Base-by-base conservation (phyloP, 495 filamentous ascomycete genomes). In the Aspergillus diversus region DNA sequence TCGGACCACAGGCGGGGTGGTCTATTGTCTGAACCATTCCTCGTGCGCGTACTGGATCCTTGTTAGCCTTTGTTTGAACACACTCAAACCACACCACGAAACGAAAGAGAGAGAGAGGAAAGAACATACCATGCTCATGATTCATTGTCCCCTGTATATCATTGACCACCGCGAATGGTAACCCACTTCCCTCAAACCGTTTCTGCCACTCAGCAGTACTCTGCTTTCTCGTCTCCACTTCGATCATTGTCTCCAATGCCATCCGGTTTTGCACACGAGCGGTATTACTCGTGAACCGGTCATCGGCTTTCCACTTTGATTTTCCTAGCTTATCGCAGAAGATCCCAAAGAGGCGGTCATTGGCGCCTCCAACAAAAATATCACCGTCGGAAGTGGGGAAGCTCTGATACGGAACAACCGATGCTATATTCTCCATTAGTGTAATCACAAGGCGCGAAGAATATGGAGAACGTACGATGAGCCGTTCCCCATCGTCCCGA, bases 101-200 rank as follows among this genome's bases (percentile, higher is more conserved):
- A 60, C 12, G 9, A 55, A 43, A 66, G 34, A 60, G 46, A 33
- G 50, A 57, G 61, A 61, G 39, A 15, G 48, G 34, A 49, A 49
- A 27, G 15, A 42, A 68, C 77, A 69, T 72, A 88, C 86, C 84
- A 71, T 99, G 96, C 54, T 89, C 83, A 74, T 98, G 94, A 48
- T 89, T 88, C 43, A 99, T 76, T 3, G 94, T 91, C 7, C 80
- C 82, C 71, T 94, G 87, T 11, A 99, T 87, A 69, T 98, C 94
- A 69, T 98, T 98, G 57, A 99, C 88, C 0, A 95, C 91, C 5
- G 94, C 91, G 77, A 98, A 98, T 9, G 95, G 95, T 87, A 98
- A 87, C 17, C 95, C 95, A 61, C 89, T 90, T 27, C 90, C 92
- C 66, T 97, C 92, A 33, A 99, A 86, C 13, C 96, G 78, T 0